Base-by-base conservation (phyloP, 106 monocot genomes). In the Dioscorea alata region DNA sequence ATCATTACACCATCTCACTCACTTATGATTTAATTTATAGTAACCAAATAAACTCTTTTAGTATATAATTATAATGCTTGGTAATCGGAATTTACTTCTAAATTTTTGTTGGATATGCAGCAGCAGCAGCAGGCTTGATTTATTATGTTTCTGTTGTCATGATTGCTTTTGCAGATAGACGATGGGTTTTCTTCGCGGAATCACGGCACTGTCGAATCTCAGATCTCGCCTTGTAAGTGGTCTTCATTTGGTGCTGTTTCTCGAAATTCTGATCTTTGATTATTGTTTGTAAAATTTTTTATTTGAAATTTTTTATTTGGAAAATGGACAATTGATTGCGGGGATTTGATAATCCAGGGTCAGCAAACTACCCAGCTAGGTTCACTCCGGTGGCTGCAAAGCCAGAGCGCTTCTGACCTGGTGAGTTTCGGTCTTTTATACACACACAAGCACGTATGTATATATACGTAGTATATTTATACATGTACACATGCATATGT, bases 341-440 rank as follows among this genome's bases (percentile, higher is more conserved):
- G 22, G 49, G 20, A 1, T 42, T 71, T 58, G 19, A 59, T 17
- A 59, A 9, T 69, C 17, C 68, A 92, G 93, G 79, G 69, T 20
- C 83, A 93, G 60, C 78, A 84, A 72, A 66, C 81, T 4, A 62
- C 74, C 63, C 34, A 83, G 32, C 52, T 84, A 62, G 84, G 79
- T 24, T 86, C 88, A 5, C 84, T 89, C 2, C 71, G 93, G 68
- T 89, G 81, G 86, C 61, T 93, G 64, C 93, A 93, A 76, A 76
- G 79, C 25, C 92, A 88, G 81, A 89, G 81, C 63, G 76, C 72
- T 24, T 74, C 89, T 49, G 86, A 89, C 69, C 76, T 82, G 64
- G 93, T 93, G 72, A 4, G 66, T 50, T 21, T 50, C 1, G 4
- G 13, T 50, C 59, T 23, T 22, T n/a, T n/a, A n/a, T n/a, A n/a